Conservation (phyloP, 2,329 filamentous ascomycete genomes). For the Fusarium globosum region DNA sequence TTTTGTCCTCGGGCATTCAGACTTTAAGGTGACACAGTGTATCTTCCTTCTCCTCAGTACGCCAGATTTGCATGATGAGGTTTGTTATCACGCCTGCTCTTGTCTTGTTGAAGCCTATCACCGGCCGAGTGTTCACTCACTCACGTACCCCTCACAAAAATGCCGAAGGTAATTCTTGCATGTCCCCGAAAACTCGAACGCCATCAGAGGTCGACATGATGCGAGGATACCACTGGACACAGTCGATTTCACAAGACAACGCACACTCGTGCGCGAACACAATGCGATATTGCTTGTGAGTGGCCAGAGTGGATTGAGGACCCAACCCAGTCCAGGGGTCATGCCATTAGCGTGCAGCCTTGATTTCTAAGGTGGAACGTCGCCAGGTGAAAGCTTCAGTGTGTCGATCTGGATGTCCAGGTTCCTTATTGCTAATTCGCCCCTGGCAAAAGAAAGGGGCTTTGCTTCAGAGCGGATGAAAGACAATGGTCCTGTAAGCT, state of each 20-base stretch:
- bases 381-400: slow-evolving; percentile 17
- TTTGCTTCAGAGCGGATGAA: slow-evolving; percentile 5
- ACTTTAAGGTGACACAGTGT: slow-evolving; percentile 35
- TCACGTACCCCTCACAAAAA: slow-evolving; percentile 2
- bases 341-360: slow-evolving; percentile 33
- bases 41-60: slow-evolving; percentile 9
- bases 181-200: slow-evolving; percentile 20
- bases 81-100: slow-evolving; percentile 4
- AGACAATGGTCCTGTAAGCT: slow-evolving; percentile 1
- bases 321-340: slow-evolving; percentile 30
- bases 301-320: slow-evolving; percentile 29
- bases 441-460: slow-evolving; percentile 17
- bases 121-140: background rate
- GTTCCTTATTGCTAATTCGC: slow-evolving; percentile 14
- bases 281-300: slow-evolving; percentile 29
- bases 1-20: slow-evolving; percentile 5
- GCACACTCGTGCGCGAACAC: slow-evolving; percentile 20
- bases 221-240: background rate
- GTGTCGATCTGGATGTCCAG: slow-evolving; percentile 15
- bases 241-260: background rate
- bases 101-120: slow-evolving; percentile 18
- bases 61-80: background rate
- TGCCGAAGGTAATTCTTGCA: slow-evolving; percentile 18
- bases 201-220: slow-evolving; percentile 12
- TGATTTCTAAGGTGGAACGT: slow-evolving; percentile 19